Conservation (phyloP, 139 green algal species). For the Chlamydomonas schloesseri region DNA sequence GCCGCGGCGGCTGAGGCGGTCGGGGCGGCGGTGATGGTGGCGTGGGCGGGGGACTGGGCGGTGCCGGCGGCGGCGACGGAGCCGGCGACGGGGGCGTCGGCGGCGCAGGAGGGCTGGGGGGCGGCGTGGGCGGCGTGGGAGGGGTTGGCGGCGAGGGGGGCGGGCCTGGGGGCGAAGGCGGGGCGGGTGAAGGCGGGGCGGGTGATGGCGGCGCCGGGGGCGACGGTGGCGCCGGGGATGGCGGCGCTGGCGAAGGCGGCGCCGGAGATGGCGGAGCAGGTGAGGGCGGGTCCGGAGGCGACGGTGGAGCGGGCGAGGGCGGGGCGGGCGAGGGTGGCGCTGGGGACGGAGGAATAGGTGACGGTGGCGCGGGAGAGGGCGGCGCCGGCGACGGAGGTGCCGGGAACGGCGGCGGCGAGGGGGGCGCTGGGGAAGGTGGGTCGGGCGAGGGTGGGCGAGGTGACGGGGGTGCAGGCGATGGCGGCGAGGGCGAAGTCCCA, state of each 20-base stretch:
- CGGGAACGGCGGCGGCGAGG: neutral
- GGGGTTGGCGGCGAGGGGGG: neutral
- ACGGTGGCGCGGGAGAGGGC: neutral
- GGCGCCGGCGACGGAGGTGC: neutral
- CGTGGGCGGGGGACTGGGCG: too few relatives aligned
- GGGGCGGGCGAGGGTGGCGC: neutral
- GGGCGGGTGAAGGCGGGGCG: neutral
- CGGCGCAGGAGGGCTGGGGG: neutral
- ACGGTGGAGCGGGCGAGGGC: neutral
- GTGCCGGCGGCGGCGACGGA: too few relatives aligned
- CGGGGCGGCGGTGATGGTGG: too few relatives aligned
- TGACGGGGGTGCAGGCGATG: too few relatives aligned
- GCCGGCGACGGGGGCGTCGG: neutral
- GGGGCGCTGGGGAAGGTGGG: neutral
- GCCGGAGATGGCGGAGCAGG: neutral
- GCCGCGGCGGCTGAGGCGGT: neutral
- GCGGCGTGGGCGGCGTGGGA: neutral
- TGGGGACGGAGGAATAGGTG: neutral
- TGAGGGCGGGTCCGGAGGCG: neutral
- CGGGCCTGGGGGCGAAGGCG: neutral
- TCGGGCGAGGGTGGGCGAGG: neutral
- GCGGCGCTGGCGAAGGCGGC: neutral
- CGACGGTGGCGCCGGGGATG: neutral
- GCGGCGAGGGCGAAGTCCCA: too few relatives aligned
- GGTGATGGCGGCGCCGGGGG: neutral